Base-by-base conservation (phyloP, 306 rosid genomes). In the Clitoria ternatea region DNA sequence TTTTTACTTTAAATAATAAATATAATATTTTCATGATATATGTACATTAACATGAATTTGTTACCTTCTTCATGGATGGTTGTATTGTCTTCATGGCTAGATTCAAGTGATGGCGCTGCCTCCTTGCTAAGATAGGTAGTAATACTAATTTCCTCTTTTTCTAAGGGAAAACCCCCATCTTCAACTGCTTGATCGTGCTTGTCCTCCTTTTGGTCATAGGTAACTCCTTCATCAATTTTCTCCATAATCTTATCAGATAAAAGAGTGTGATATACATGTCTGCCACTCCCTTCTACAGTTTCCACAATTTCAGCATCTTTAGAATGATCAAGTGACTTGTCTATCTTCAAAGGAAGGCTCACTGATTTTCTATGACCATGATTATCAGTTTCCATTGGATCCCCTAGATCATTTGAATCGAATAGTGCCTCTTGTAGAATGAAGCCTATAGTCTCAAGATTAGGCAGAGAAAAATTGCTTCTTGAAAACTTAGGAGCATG, bases 391-490 rank as follows among this genome's bases (percentile, higher is more conserved):
- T 75, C 84, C 60, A 30, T 74, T 61, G 78, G 74, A 36, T 82
- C 79, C 13, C 17, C 85, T 57, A 73, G 27, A 33, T 70, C 85
- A 45, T 72, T 68, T 75, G 81, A 54, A 4, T 82, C 87, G 29
- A 23, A 67, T 70, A 90, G 48, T 43, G 88, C 81, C 56, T 82
- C 88, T 40, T 78, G 87, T 42, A 82, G 78, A 80, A 85, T 77
- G 78, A 93, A 86, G 78, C 86, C 69, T 27, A 94, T 7, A 57
- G 80, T 68, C 70, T 90, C 96, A 12, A 89, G 62, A 85, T 80
- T 85, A 53, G 99, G 91, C 77, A 86, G 70, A 37, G 99, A 95
- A 18, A 89, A 78, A 50, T 89, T 91, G 76, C 97, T 87, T 78
- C 88, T 87, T 23, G 57, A 48, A 61, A 80, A 79, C 63, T 61